Base-by-base conservation (phyloP, 108 stramenopile species). In the Licmophora abbreviata region DNA sequence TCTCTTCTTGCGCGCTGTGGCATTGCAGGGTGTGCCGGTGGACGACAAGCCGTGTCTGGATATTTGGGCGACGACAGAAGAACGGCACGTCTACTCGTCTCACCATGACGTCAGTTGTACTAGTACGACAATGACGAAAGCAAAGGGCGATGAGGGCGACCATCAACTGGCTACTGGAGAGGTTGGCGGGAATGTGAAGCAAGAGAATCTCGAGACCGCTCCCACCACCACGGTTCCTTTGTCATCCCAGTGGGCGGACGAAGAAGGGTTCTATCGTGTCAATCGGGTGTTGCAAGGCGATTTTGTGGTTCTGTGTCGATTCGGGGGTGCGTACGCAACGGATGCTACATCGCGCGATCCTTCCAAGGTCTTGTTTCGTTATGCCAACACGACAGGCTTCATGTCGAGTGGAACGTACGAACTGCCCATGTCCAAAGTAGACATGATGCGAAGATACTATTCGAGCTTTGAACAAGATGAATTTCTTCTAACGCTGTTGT, bases 11-110 rank as follows among this genome's bases (percentile, higher is more conserved):
- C 51, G 68, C 36, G 76, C 80, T 6, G 69, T 95, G 38, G 41
- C 70, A 0, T 37, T 95, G n/a, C 79, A 85, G 48, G 91, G 91
- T n/a, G 66, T 95, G 6, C 94, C 94, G 0, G 81, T 95, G 31
- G 94, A 91, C 54, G 91, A 91, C 41, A 67, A 85, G 51, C 94
- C 94, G 0, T 81, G 81, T 51, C 42, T 95, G 9, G 89, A 95
- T 63, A 78, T 95, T 44, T 95, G 83, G 79, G 79, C 83, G 27
- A 40, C 68, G 12, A 54, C 61, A 28, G 31, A 62, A 44, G 27
- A 51, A 14, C 30, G 33, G 36, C 68, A 55, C 25, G 36, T 68
- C 12, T 67, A 71, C 58, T 66, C 64, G 7, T 69, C 73, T 0
- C 53, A 67, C 37, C 18, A n/a, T 29, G 50, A 32, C 29, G 23